Conservation (phyloP, 257 asterid genomes). For the Verbascum thapsus region DNA sequence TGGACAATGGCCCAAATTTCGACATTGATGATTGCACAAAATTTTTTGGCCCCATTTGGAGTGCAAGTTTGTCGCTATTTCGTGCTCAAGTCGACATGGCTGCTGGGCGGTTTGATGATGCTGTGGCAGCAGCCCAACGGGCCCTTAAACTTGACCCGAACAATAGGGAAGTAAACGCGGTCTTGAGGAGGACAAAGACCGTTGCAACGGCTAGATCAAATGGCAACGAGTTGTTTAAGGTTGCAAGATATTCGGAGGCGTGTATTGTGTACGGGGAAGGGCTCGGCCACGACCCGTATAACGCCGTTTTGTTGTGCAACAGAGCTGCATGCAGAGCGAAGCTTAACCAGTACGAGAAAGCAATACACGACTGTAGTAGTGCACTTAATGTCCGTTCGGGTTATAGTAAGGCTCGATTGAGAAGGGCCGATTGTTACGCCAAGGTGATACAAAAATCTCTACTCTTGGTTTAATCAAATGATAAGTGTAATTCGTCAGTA, state of each 20-base stretch:
- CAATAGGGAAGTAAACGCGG: slow-evolving; percentile 55
- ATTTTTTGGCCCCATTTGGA: slow-evolving; percentile 67
- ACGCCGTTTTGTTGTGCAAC: slow-evolving; percentile 68
- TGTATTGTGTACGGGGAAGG: slow-evolving; percentile 75
- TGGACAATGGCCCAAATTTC: slow-evolving; percentile 57
- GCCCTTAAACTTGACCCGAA: slow-evolving; percentile 56
- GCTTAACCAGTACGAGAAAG: slow-evolving; percentile 63
- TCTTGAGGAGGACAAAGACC: slow-evolving; percentile 50
- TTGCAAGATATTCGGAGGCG: slow-evolving; percentile 63
- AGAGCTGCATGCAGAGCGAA: slow-evolving; percentile 79
- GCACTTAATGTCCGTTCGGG: slow-evolving; percentile 62
- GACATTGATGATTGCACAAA: slow-evolving; percentile 60
- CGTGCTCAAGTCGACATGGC: slow-evolving; percentile 72
- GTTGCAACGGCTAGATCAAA: slow-evolving; percentile 55
- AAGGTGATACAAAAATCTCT: slow-evolving; percentile 44
- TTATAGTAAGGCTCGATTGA: slow-evolving; percentile 68
- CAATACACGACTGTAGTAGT: slow-evolving; percentile 69
- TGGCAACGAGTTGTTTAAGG: slow-evolving; percentile 67
- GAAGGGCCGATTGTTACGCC: slow-evolving; percentile 63
- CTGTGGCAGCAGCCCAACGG: slow-evolving; percentile 54
- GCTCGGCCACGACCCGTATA: slow-evolving; percentile 55
- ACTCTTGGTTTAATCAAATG: too few species aligned
- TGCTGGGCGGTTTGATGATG: slow-evolving; percentile 85
- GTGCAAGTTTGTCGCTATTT: slow-evolving; percentile 46
- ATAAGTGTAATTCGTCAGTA: too few species aligned